Evolutionary conservation across 768 basidiomycete genomes (phyloP).

Genomic region (Mycena galericulata): DNA sequence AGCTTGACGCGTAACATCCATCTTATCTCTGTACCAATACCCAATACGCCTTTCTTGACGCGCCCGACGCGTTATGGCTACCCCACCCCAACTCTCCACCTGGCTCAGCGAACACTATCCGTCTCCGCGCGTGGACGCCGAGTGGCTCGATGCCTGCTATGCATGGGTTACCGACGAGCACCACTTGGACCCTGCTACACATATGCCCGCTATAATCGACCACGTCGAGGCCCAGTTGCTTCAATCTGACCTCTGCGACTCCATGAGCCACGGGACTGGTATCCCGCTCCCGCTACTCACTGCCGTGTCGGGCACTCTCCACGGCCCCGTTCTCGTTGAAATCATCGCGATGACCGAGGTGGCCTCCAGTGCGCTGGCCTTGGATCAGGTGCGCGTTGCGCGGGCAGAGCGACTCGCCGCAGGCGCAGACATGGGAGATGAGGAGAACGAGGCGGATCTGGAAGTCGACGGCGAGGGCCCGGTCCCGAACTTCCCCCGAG

Average conservation of each 20-base stretch:
- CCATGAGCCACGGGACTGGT: slow-evolving; percentile 78
- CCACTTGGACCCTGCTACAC: slow-evolving; percentile 56
- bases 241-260: slow-evolving; percentile 78
- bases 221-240: slow-evolving; percentile 76
- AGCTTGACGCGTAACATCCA: slow-evolving; percentile 6
- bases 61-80: slow-evolving; percentile 39
- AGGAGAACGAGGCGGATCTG: slow-evolving; percentile 65
- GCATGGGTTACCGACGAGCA: slow-evolving; percentile 68
- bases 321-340: slow-evolving; percentile 77
- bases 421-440: slow-evolving; percentile 56
- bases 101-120: slow-evolving; percentile 71
- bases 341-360: slow-evolving; percentile 86
- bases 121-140: slow-evolving; percentile 72
- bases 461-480: slow-evolving; percentile 78
- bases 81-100: slow-evolving; percentile 52
- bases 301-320: slow-evolving; percentile 49
- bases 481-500: slow-evolving; percentile 84
- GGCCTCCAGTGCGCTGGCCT: slow-evolving; percentile 82
- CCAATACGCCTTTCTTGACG: neutral
- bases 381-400: slow-evolving; percentile 76
- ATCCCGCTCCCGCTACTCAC: slow-evolving; percentile 60
- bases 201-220: slow-evolving; percentile 64
- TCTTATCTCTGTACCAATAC: slow-evolving; percentile 9
- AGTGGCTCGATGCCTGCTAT: slow-evolving; percentile 83
- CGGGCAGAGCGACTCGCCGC: slow-evolving; percentile 73